phyloP scores from a whole-genome alignment of 805 yeast genomes.

The Candida alai region DNA sequence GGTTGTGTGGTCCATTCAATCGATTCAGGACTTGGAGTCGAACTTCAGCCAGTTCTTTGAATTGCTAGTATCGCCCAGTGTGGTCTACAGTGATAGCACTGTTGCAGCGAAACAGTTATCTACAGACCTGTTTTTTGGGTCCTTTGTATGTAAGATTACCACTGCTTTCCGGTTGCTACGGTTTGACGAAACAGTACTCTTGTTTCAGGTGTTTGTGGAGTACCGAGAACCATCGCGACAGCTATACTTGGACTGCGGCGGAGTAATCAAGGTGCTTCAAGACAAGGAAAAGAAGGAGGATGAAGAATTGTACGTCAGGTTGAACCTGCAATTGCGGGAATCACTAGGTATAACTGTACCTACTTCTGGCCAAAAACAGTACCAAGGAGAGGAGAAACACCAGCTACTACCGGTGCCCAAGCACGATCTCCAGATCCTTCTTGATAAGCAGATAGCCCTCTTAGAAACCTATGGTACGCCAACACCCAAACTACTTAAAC shows the following conservation, averaged over 20 bases:
- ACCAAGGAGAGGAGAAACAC: conserved; percentile 3
- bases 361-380: conserved; percentile 3
- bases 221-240: conserved; percentile 26
- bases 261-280: conserved; percentile 6
- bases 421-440: conserved; percentile 45
- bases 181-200: conserved; percentile 33
- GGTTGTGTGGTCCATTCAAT: conserved; percentile 44
- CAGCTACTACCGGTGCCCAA: conserved; percentile 42
- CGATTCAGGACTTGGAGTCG: conserved; percentile 45
- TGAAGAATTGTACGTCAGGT: conserved; percentile 12
- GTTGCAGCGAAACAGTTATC: conserved; percentile 10
- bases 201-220: conserved; percentile 33
- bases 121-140: conserved; percentile 25
- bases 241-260: conserved; percentile 15
- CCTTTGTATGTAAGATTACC: conserved; percentile 26
- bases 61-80: conserved; percentile 1
- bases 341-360: conserved; percentile 9
- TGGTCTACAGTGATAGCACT: conserved; percentile 2
- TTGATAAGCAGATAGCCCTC: conserved; percentile 51
- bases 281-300: conserved; percentile 9
- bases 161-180: conserved; percentile 31
- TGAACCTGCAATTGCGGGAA: conserved; percentile 14
- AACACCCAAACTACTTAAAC: conserved; percentile 41
- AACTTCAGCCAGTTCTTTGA: conserved; percentile 2
- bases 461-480: conserved; percentile 51